phyloP scores from a whole-genome alignment of 2,329 filamentous ascomycete species.

The Fusarium humuli region DNA sequence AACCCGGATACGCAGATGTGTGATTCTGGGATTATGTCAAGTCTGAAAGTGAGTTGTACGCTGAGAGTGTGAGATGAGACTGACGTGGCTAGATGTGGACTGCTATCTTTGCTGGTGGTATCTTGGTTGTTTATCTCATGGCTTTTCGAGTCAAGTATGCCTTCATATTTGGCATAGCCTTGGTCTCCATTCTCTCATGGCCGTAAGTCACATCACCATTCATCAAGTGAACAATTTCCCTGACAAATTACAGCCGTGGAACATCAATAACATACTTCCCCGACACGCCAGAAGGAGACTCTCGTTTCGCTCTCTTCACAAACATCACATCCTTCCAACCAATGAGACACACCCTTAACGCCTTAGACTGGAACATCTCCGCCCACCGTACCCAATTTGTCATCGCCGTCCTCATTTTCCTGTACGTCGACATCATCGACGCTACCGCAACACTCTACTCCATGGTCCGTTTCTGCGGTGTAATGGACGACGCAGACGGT shows the following conservation, averaged over 20 bases:
- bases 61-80: fast-evolving
- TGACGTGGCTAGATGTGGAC: conserved; percentile 69
- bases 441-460: conserved; percentile 78
- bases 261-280: conserved; percentile 83
- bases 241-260: conserved; percentile 14
- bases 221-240: fast-evolving
- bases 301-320: conserved; percentile 81
- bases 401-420: conserved; percentile 77
- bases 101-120: conserved; percentile 81
- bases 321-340: conserved; percentile 81
- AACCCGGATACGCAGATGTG: conserved; percentile 33
- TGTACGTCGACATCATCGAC: conserved; percentile 80
- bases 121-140: conserved; percentile 80
- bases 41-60: conserved; percentile 17
- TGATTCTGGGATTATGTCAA: conserved; percentile 36
- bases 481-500: conserved; percentile 68
- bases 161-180: conserved; percentile 79
- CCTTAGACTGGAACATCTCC: conserved; percentile 76
- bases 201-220: conserved; percentile 60
- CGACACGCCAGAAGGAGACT: conserved; percentile 71
- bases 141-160: conserved; percentile 85
- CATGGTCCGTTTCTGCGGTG: conserved; percentile 76
- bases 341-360: conserved; percentile 72
- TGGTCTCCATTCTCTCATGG: conserved; percentile 87
- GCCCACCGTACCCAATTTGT: conserved; percentile 77